Percentiles rank a stretch among this genome's conserved stretches.
Evolutionary conservation across 2,329 filamentous ascomycete species (phyloP).

Genomic region (Diplodia scrobiculata): DNA sequence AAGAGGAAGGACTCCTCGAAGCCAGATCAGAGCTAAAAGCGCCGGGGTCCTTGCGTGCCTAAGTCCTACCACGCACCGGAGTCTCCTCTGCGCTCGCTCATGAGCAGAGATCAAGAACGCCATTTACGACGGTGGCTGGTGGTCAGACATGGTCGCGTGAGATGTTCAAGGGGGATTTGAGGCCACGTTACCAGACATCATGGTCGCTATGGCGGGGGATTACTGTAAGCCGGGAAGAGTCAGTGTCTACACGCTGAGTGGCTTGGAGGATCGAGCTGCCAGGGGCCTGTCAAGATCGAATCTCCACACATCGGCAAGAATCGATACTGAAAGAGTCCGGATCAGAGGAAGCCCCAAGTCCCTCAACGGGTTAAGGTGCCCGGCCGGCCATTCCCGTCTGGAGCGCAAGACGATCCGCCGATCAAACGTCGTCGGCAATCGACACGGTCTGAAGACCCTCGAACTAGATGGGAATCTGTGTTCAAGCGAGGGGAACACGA

Average conservation of each 20-base stretch:
- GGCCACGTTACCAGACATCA: background rate
- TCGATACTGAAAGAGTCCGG: background rate
- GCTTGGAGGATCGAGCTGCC: background rate
- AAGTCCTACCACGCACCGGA: too few species aligned
- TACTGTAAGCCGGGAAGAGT: background rate
- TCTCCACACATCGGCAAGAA: background rate
- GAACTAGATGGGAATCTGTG: background rate
- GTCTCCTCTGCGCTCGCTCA: too few species aligned
- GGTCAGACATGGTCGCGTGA: background rate
- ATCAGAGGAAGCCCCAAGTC: background rate
- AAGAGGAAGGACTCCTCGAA: too few species aligned
- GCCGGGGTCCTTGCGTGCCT: too few species aligned
- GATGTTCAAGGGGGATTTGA: background rate
- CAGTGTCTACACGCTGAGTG: background rate
- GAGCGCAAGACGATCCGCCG: background rate
- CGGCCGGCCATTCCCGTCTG: background rate
- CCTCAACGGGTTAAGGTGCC: background rate
- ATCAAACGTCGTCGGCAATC: background rate
- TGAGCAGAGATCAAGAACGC: background rate
- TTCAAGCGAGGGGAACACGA: background rate
- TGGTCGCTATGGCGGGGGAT: background rate
- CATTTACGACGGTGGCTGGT: background rate
- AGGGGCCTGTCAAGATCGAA: background rate
- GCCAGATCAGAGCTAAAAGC: too few species aligned
- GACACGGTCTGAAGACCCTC: background rate